phyloP scores from a whole-genome alignment of 176 grass and related monocot genomes.

The Oryza brachyantha region DNA sequence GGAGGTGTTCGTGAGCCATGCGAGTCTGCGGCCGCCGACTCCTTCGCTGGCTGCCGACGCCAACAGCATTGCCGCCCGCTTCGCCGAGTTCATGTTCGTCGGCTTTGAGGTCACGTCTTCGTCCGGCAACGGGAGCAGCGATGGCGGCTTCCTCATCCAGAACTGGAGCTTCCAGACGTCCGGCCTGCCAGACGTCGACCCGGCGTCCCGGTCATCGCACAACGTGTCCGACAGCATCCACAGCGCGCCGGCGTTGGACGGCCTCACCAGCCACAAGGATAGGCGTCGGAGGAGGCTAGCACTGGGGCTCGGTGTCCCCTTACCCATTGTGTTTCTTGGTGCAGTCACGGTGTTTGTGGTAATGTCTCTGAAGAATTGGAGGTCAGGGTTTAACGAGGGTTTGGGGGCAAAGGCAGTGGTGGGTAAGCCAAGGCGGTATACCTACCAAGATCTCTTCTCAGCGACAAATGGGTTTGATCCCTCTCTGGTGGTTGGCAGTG shows the following conservation, averaged over 20 bases:
- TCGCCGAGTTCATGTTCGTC: slow-evolving; percentile 51
- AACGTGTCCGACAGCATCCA: slow-evolving; percentile 25
- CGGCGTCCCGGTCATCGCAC: not conserved
- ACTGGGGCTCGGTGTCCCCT: slow-evolving; percentile 26
- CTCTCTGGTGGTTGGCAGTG: slow-evolving; percentile 41
- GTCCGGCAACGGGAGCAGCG: slow-evolving; percentile 15
- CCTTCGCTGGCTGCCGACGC: slow-evolving; percentile 15
- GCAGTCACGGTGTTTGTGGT: slow-evolving; percentile 39
- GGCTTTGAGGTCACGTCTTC: slow-evolving; percentile 38
- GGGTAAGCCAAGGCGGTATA: slow-evolving; percentile 37
- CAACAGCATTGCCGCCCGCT: slow-evolving; percentile 4
- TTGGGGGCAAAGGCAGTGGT: not conserved
- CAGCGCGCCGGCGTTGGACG: not conserved
- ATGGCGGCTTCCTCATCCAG: slow-evolving; percentile 33
- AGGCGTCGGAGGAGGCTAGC: slow-evolving; percentile 20
- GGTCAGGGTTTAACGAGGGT: slow-evolving; percentile 1
- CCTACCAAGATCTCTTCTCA: slow-evolving; percentile 39
- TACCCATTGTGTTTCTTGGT: slow-evolving; percentile 6
- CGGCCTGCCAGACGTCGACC: slow-evolving; percentile 14
- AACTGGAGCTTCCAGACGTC: slow-evolving; percentile 49
- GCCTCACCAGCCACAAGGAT: not conserved
- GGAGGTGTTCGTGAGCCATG: slow-evolving; percentile 39
- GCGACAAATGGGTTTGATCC: slow-evolving; percentile 45
- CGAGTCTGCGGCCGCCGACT: slow-evolving; percentile 18
- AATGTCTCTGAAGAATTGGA: slow-evolving; percentile 41